These are phyloP conservation scores for Ophiostoma montium DNA, from an alignment of 2,329 filamentous ascomycete species.

Conservation along the genomic window DNA sequence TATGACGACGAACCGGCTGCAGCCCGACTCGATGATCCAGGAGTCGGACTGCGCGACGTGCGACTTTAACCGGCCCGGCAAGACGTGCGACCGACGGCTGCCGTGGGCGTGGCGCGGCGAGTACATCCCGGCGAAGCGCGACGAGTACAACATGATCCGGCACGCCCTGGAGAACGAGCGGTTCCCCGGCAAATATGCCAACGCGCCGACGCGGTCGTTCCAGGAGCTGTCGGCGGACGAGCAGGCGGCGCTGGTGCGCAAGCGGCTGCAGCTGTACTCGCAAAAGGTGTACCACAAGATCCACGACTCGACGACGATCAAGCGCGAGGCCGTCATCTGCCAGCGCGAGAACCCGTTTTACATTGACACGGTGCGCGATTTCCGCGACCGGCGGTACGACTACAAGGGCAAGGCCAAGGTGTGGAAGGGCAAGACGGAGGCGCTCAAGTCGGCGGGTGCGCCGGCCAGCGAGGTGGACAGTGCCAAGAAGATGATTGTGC, in stretches of 20 bases:
- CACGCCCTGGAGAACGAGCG: constrained; percentile 81
- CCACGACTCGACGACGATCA: constrained; percentile 82
- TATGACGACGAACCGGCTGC: constrained; percentile 96
- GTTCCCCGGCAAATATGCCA: constrained; percentile 58
- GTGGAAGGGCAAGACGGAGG: constrained; percentile 93
- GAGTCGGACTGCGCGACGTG: constrained; percentile 94
- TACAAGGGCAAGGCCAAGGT: constrained; percentile 97
- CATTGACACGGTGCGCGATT: constrained; percentile 88
- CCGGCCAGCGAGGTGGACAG: constrained; percentile 65
- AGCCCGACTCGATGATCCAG: constrained; percentile 97
- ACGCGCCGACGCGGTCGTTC: constrained; percentile 43
- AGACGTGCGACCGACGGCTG: constrained; percentile 86
- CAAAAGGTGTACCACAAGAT: constrained; percentile 99
- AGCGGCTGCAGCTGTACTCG: constrained; percentile 80
- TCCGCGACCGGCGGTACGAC: constrained; percentile 92
- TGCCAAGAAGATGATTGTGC: constrained; percentile 95
- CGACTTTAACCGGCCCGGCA: constrained; percentile 94
- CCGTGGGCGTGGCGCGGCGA: constrained; percentile 98
- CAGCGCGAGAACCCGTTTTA: constrained; percentile 98
- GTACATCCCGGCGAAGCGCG: constrained; percentile 85
- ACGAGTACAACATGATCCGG: constrained; percentile 99
- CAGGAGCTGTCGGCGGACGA: constrained; percentile 71
- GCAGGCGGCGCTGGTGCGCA: constrained; percentile 66
- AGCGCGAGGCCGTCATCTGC: constrained; percentile 93
- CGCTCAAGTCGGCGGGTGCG: constrained; percentile 71